These are phyloP conservation scores for Apiospora malaysiana DNA, from an alignment of 2,329 filamentous ascomycete genomes.

Conservation along the genomic window DNA sequence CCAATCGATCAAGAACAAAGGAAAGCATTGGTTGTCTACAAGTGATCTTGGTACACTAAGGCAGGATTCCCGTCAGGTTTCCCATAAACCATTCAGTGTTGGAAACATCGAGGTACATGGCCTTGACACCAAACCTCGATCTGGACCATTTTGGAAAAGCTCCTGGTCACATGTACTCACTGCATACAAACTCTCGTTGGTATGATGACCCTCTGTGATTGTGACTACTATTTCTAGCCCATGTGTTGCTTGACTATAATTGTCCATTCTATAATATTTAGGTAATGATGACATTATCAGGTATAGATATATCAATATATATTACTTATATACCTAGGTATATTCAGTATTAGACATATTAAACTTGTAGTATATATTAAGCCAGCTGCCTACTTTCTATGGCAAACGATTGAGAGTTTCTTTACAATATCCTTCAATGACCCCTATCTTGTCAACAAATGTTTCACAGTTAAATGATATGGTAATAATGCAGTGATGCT, in stretches of 20 bases:
- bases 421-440: not conserved
- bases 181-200: not conserved
- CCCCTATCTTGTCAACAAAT: not conserved
- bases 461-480: too few relatives aligned
- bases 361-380: too few relatives aligned
- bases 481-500: constrained; percentile 2
- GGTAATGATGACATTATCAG: too few relatives aligned
- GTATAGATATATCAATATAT: too few relatives aligned
- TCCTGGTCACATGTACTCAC: not conserved
- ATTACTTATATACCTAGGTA: too few relatives aligned
- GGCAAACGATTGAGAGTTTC: not conserved
- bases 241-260: not conserved
- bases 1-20: too few relatives aligned
- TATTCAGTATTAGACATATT: not conserved
- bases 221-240: not conserved
- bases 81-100: not conserved
- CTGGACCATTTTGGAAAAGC: not conserved
- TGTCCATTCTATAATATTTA: not conserved
- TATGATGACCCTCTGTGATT: not conserved
- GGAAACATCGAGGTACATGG: not conserved
- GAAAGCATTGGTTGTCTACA: too few relatives aligned
- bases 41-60: constrained; percentile 18
- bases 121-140: not conserved
- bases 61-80: constrained; percentile 1
- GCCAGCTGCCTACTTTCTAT: too few relatives aligned